Evolutionary conservation across 208 protist species (phyloP).

Genomic region (Trypanosoma vivax): DNA sequence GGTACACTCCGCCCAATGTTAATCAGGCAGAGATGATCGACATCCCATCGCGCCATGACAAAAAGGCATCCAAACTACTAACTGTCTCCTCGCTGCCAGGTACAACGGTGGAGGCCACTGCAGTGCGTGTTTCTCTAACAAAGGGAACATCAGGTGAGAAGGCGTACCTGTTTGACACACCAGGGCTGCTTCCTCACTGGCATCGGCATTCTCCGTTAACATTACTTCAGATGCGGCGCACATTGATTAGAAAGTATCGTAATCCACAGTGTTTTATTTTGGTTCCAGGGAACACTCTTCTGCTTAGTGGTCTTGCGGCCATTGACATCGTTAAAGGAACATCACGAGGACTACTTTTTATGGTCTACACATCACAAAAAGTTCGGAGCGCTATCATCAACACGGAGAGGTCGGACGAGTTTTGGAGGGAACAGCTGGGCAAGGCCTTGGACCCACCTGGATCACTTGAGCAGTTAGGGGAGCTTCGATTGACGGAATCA

Average conservation of each 20-base stretch:
- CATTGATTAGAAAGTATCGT: slow-evolving; percentile 79
- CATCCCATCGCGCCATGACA: slow-evolving; percentile 78
- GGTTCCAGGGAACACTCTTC: slow-evolving; percentile 75
- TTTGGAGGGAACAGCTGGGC: slow-evolving; percentile 83
- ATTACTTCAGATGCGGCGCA: slow-evolving; percentile 84
- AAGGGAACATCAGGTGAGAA: slow-evolving; percentile 14
- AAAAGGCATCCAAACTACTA: slow-evolving; percentile 81
- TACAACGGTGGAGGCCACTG: slow-evolving; percentile 81
- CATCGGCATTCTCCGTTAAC: slow-evolving; percentile 74
- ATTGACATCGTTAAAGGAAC: slow-evolving; percentile 82
- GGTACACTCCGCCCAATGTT: slow-evolving; percentile 85
- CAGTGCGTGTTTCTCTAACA: slow-evolving; percentile 58
- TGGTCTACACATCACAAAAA: slow-evolving; percentile 88
- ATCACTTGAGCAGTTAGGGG: slow-evolving; percentile 71
- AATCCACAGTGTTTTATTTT: slow-evolving; percentile 86
- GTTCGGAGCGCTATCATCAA: slow-evolving; percentile 69
- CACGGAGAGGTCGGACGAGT: slow-evolving; percentile 64
- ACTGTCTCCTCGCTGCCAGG: slow-evolving; percentile 86
- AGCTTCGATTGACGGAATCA: slow-evolving; percentile 48
- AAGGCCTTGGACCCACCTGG: slow-evolving; percentile 69
- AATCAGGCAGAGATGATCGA: slow-evolving; percentile 87
- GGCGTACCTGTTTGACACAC: slow-evolving; percentile 84
- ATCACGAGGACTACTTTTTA: slow-evolving; percentile 66
- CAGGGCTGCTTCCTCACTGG: slow-evolving; percentile 85
- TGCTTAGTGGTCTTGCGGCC: slow-evolving; percentile 75